A percentile compares a stretch with the other conserved stretches of the same genome.
Evolutionary conservation across 768 basidiomycete species (phyloP).

Genomic region (Trichaptum fuscoviolaceum): DNA sequence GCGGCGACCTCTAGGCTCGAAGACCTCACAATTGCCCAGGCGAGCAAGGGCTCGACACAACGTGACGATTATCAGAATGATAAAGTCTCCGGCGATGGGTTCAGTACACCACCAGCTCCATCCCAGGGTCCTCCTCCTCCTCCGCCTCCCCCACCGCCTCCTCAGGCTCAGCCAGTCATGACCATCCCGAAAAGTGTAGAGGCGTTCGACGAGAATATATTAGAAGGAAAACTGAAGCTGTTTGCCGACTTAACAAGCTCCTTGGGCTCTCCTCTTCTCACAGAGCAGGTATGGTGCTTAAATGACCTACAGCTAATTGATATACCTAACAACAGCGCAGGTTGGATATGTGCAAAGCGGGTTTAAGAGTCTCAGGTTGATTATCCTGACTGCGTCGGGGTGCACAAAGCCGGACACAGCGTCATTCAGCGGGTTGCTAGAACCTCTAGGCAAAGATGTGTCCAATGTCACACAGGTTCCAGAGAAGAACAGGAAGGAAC

Average conservation of each 20-base stretch:
- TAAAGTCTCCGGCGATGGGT: conserved; percentile 10
- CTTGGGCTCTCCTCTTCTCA: conserved; percentile 63
- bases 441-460: conserved; percentile 65
- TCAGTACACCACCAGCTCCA: conserved; percentile 21
- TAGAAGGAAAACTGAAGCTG: conserved; percentile 68
- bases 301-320: conserved; percentile 7
- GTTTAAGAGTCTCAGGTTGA: conserved; percentile 59
- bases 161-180: conserved; percentile 31
- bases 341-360: conserved; percentile 61
- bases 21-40: conserved; percentile 62
- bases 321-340: conserved; percentile 33
- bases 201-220: conserved; percentile 69
- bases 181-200: conserved; percentile 54
- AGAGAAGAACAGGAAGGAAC: conserved; percentile 72
- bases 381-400: conserved; percentile 60
- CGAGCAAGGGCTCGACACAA: conserved; percentile 19
- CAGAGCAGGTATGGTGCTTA: conserved; percentile 62
- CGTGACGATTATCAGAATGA: conserved; percentile 19
- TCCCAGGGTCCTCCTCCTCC: conserved; percentile 25
- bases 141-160: conserved; percentile 31
- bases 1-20: conserved; percentile 93
- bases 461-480: conserved; percentile 75
- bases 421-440: conserved; percentile 50
- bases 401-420: conserved; percentile 79
- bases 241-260: conserved; percentile 68